Conservation (phyloP, 2,329 filamentous ascomycete species). For the Bipolaris cookei region DNA sequence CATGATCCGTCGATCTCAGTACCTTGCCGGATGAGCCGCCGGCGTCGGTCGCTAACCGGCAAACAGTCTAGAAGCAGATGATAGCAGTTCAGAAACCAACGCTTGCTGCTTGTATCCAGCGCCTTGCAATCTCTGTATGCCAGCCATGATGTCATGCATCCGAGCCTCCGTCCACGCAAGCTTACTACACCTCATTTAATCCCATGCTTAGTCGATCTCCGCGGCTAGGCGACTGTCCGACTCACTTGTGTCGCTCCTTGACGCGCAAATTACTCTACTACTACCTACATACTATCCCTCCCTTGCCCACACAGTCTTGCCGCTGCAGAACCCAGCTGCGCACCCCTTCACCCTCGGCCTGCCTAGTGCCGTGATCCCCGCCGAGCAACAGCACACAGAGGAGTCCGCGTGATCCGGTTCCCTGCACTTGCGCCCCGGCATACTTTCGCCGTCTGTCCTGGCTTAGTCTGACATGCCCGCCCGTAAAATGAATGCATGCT, state of each 20-base stretch:
- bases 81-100: slow-evolving; percentile 20
- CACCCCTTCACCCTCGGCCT: background rate
- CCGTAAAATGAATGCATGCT: slow-evolving; percentile 27
- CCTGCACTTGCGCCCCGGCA: slow-evolving; percentile 29
- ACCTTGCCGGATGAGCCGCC: slow-evolving; percentile 37
- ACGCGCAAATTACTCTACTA: slow-evolving; percentile 1
- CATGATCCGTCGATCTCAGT: slow-evolving; percentile 21
- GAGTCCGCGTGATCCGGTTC: slow-evolving; percentile 41
- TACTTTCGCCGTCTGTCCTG: slow-evolving; percentile 24
- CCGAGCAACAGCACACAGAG: slow-evolving; percentile 15
- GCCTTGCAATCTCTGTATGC: slow-evolving; percentile 17
- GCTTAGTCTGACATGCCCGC: slow-evolving; percentile 22
- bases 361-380: slow-evolving; percentile 26
- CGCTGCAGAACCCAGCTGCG: background rate
- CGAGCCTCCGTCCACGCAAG: slow-evolving; percentile 23
- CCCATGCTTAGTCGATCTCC: background rate
- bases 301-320: background rate
- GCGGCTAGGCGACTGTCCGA: slow-evolving; percentile 19
- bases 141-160: slow-evolving; percentile 39
- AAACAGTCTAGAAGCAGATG: slow-evolving; percentile 28
- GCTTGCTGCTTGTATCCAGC: slow-evolving; percentile 19
- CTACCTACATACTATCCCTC: background rate
- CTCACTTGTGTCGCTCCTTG: slow-evolving; percentile 10
- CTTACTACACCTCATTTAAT: slow-evolving; percentile 1
- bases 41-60: slow-evolving; percentile 29